Evolutionary conservation across 2,329 filamentous ascomycete genomes (phyloP), one percentile per base, ranked within the genome.

Genomic region (Thermomyces lanuginosus): DNA sequence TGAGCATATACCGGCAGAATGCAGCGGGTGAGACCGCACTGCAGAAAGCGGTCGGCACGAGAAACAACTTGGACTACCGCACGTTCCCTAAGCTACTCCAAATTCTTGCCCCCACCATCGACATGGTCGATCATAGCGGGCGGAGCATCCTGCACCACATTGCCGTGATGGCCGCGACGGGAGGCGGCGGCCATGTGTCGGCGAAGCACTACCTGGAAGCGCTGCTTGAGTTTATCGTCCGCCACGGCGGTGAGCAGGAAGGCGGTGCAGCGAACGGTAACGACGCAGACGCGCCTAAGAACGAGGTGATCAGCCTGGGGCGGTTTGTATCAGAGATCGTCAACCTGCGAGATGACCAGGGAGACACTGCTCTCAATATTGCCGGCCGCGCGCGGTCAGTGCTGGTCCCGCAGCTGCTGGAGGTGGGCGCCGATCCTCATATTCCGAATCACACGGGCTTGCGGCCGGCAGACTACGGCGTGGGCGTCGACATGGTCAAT

Each of bases 241-340:
- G 84, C 18, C 82, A 91, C 48, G 78, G 78, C 4, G 76, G 74
- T 30, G 64, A 63, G 4, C 63, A 68, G 13, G n/a, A n/a, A n/a
- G 69, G 58, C 36, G 68, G 61, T 41, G 66, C 67, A 39, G 49
- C 55, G 24, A 52, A 49, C 34, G 42, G 44, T 9, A 38, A 47
- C 17, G 41, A 41, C 28, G 34, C 34, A 22, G 30, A 42, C 27
- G 40, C 41, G 21, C 38, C 37, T 5, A 36, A 51, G 35, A 8
- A 56, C 55, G 21, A 77, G 69, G 29, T 80, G 68, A 91, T 95
- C 54, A 81, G 78, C 13, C 66, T 98, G 28, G 84, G 81, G 16
- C 74, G 82, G 19, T 98, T 98, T 55, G 91, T 98, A 69, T 81
- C 78, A 25, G 84, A 95, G 46, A 91, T 98, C 50, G 86, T 98